Conservation (phyloP, 768 basidiomycete genomes). For the Suillus bovinus region DNA sequence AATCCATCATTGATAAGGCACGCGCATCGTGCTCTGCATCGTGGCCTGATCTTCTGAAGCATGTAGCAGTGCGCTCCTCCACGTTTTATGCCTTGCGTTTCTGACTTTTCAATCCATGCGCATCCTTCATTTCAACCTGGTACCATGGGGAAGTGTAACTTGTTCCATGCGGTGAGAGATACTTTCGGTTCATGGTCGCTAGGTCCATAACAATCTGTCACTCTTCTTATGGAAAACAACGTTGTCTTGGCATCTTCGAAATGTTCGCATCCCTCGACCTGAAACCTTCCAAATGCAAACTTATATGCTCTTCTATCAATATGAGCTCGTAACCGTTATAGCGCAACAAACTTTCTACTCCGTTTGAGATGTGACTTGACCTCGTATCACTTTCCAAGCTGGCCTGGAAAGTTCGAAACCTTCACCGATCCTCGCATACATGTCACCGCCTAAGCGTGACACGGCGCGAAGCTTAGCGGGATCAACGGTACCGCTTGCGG, state of each 20-base stretch:
- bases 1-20: conserved; percentile 26
- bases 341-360: background rate
- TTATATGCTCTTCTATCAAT: conserved; percentile 1
- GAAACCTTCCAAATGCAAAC: conserved; percentile 7
- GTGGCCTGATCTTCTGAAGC: conserved; percentile 7
- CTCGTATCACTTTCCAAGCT: conserved; percentile 35
- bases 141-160: conserved; percentile 5
- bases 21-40: conserved; percentile 30
- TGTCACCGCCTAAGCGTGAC: conserved; percentile 55
- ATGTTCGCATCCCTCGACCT: background rate
- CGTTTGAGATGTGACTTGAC: background rate
- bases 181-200: background rate
- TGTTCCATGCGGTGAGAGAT: conserved; percentile 1
- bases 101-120: conserved; percentile 7
- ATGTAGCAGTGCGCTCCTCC: conserved; percentile 27
- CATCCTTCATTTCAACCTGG: conserved; percentile 1
- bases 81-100: conserved; percentile 18
- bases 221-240: background rate
- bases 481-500: conserved; percentile 45
- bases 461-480: conserved; percentile 48
- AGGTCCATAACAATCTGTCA: background rate
- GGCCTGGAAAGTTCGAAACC: conserved; percentile 47
- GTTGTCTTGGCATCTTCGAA: conserved; percentile 3
- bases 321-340: background rate
- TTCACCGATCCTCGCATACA: conserved; percentile 49